Conservation (phyloP, 345 rosid species). For the Heritiera littoralis region DNA sequence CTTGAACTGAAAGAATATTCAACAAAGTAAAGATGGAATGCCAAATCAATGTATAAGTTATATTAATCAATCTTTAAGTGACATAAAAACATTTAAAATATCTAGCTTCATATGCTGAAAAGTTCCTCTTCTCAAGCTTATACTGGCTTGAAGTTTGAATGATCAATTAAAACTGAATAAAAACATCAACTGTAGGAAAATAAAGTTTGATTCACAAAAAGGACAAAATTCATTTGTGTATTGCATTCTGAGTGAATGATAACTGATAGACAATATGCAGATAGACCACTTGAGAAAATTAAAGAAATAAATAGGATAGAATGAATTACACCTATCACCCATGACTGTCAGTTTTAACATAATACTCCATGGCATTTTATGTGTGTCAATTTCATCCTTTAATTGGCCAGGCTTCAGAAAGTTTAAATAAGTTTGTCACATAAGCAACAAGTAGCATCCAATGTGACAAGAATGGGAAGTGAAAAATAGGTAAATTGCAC, state of each 20-base stretch:
- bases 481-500: not conserved
- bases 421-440: not conserved
- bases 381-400: not conserved
- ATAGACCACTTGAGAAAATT: not conserved
- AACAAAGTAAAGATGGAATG: not conserved
- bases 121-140: not conserved
- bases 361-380: not conserved
- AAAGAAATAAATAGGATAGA: not conserved
- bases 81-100: not conserved
- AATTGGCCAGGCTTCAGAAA: not conserved
- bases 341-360: not conserved
- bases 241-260: not conserved
- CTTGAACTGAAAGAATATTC: constrained; percentile 53
- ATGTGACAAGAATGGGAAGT: not conserved
- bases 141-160: not conserved
- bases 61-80: not conserved
- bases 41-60: not conserved
- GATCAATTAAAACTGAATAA: not conserved
- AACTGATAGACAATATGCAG: not conserved
- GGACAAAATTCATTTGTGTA: not conserved
- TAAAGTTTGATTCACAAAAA: not conserved
- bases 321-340: not conserved
- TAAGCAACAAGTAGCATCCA: not conserved
- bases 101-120: not conserved
- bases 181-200: not conserved